Conservation (phyloP, 371 early-diverging fungal genomes). For the Sporodiniella umbellata region DNA sequence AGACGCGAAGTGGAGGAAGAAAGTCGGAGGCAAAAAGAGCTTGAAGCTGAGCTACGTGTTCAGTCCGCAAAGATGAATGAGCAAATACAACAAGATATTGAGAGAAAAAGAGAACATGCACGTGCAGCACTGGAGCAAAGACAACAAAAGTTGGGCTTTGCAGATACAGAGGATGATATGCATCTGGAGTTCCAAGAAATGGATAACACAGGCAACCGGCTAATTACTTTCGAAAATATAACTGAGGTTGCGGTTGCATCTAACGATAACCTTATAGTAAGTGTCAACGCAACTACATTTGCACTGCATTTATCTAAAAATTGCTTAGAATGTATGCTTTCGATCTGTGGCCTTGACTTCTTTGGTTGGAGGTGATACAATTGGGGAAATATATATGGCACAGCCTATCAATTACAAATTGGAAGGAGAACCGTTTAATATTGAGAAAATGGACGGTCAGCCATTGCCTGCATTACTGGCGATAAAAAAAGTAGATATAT, state of each 20-base stretch:
- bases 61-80: conserved; percentile 55
- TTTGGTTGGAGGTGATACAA: conserved; percentile 32
- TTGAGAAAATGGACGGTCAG: conserved; percentile 21
- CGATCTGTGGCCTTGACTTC: conserved; percentile 41
- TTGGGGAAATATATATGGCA: conserved; percentile 39
- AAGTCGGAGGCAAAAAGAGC: conserved; percentile 34
- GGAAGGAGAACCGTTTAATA: conserved; percentile 6
- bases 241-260: conserved; percentile 41
- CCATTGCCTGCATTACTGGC: conserved; percentile 33
- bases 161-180: conserved; percentile 29
- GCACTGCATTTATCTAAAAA: no score
- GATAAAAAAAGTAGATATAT: conserved; percentile 33
- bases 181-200: conserved; percentile 13
- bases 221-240: conserved; percentile 48
- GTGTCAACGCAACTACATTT: no score
- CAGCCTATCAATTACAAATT: conserved; percentile 37
- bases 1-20: conserved; percentile 40
- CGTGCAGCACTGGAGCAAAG: conserved; percentile 26
- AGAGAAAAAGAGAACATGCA: conserved; percentile 42
- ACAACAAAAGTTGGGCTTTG: conserved; percentile 33
- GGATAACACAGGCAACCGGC: conserved; percentile 30
- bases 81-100: conserved; percentile 55
- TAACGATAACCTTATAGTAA: conserved; percentile 7
- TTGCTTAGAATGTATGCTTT: conserved; percentile 38
- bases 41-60: conserved; percentile 44